These are phyloP conservation scores for Hypoxylon intermedium DNA, from an alignment of 495 filamentous ascomycete genomes.

Conservation along the genomic window DNA sequence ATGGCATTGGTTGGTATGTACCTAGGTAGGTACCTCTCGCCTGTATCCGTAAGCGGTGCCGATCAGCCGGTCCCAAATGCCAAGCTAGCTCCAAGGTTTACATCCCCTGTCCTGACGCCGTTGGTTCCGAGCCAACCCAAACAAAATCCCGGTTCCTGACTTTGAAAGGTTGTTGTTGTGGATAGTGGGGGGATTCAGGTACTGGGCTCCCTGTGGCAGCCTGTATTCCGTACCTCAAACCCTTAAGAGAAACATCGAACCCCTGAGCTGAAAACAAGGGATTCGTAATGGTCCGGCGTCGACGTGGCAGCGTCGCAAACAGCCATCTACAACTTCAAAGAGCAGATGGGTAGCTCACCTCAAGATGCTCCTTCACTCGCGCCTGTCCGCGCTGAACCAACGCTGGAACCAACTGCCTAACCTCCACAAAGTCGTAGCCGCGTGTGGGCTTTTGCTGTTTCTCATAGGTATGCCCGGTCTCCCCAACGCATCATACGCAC, in stretches of 20 bases:
- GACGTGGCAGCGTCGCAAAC: neutral
- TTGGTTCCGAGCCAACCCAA: neutral
- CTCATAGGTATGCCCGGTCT: slow-evolving; percentile 11
- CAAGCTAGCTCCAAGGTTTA: neutral
- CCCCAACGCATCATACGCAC: no score
- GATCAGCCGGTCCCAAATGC: slow-evolving; percentile 20
- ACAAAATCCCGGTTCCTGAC: neutral
- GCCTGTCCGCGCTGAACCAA: slow-evolving; percentile 27
- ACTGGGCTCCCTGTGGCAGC: no score
- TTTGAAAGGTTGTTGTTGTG: no score
- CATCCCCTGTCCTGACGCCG: neutral
- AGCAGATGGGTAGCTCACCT: slow-evolving; percentile 25
- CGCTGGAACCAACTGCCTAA: slow-evolving; percentile 35
- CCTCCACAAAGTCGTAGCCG: slow-evolving; percentile 27
- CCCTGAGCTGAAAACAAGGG: neutral
- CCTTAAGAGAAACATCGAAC: neutral
- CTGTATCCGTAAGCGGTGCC: slow-evolving; percentile 8
- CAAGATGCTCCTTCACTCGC: slow-evolving; percentile 30
- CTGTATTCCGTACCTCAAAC: neutral
- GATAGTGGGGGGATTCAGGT: no score
- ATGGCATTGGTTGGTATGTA: no score
- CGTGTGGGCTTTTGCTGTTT: slow-evolving; percentile 13
- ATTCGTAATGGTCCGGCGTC: slow-evolving; percentile 2
- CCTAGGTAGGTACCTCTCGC: no score
- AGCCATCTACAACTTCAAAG: slow-evolving; percentile 1